Evolutionary conservation across 2,329 filamentous ascomycete species (phyloP).

Genomic region (Plectosphaerella sp.): DNA sequence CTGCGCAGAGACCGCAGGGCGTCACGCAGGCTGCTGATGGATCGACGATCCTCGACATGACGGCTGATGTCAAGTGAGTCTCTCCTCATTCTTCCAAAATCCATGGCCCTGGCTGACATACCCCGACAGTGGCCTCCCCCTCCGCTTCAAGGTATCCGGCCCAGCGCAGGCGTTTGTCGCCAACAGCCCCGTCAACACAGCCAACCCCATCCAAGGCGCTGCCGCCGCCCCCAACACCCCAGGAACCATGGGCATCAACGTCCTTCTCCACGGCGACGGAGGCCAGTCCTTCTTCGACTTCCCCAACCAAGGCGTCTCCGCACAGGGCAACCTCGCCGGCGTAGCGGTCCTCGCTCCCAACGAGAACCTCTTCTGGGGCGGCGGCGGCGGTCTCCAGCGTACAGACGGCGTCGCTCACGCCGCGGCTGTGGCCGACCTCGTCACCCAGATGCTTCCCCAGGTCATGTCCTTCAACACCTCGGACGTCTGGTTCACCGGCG

Average conservation of each 20-base stretch:
- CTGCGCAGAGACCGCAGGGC: conserved; percentile 24
- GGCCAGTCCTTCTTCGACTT: conserved; percentile 56
- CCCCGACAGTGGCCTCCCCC: conserved; percentile 37
- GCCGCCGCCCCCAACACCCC: conserved; percentile 13
- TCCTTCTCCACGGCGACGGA: conserved; percentile 56
- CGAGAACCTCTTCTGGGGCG: conserved; percentile 54
- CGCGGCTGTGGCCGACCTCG: conserved; percentile 48
- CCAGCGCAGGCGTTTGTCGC: conserved; percentile 49
- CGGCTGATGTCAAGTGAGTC: conserved; percentile 46
- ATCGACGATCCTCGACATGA: conserved; percentile 50
- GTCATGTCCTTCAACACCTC: conserved; percentile 47
- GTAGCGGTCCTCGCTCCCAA: conserved; percentile 51
- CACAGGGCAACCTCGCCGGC: conserved; percentile 43
- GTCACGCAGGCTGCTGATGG: conserved; percentile 45
- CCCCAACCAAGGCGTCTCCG: conserved; percentile 44
- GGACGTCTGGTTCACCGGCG: conserved; percentile 54
- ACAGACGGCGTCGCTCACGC: conserved; percentile 52
- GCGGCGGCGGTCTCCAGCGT: conserved; percentile 44
- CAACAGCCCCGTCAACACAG: conserved; percentile 44
- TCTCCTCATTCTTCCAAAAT: not conserved
- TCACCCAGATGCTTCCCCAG: conserved; percentile 43
- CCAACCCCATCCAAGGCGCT: conserved; percentile 20
- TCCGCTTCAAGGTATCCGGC: conserved; percentile 52
- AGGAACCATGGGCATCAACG: conserved; percentile 45
- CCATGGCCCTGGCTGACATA: conserved; percentile 7